Evolutionary conservation across 2,329 filamentous ascomycete species (phyloP).

Genomic region (Verticillium dahliae): DNA sequence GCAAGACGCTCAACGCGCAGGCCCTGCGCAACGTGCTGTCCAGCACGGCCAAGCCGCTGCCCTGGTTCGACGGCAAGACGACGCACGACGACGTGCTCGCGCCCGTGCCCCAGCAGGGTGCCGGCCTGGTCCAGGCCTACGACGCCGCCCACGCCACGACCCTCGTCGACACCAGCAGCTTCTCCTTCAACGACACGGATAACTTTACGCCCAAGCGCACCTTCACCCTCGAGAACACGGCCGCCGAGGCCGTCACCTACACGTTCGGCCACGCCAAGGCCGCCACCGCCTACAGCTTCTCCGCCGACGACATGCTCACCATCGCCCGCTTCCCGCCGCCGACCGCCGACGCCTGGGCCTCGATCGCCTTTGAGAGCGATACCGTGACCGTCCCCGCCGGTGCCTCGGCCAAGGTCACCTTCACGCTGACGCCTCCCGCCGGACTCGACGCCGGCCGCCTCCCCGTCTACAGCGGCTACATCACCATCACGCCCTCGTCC

Average conservation of each 20-base stretch:
- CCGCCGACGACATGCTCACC: constrained; percentile 2
- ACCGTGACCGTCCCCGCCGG: constrained; percentile 20
- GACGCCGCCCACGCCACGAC: constrained; percentile 30
- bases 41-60: constrained; percentile 20
- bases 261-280: constrained; percentile 26
- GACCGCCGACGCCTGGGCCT: constrained; percentile 7
- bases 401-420: constrained; percentile 15
- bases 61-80: constrained; percentile 20
- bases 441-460: constrained; percentile 21
- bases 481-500: constrained; percentile 29
- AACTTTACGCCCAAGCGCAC: constrained; percentile 25
- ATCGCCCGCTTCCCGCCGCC: constrained; percentile 10
- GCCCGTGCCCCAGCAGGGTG: constrained; percentile 35
- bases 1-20: constrained; percentile 18
- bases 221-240: constrained; percentile 34
- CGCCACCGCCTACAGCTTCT: constrained; percentile 30
- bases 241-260: constrained; percentile 26
- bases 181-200: constrained; percentile 38
- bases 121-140: constrained; percentile 33
- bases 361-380: constrained; percentile 7
- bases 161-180: constrained; percentile 25
- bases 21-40: constrained; percentile 19
- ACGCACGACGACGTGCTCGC: constrained; percentile 10
- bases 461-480: constrained; percentile 36
- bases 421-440: constrained; percentile 19